Evolutionary conservation across 2,329 filamentous ascomycete species (phyloP), one percentile per base, ranked within the genome.

Genomic region (Cladosporium velox): DNA sequence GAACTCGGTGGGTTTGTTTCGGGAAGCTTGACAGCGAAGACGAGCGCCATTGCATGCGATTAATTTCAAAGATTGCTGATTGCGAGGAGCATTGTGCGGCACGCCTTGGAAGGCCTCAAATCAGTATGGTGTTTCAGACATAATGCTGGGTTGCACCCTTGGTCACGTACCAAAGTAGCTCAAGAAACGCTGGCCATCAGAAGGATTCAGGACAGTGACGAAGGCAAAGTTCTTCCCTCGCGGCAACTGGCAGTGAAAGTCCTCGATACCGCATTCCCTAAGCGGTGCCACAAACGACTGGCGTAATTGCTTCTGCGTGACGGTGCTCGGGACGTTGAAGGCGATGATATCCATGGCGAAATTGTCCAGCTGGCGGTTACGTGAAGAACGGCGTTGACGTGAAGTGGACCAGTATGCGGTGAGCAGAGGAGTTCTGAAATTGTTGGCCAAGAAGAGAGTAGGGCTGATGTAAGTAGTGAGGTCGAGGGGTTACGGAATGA

Each of bases 301-400:
- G 18, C 75, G 72, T 12, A 86, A 68, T 49, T 80, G 76, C 32
- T 80, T 76, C 18, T 79, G 74, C 11, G 80, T 84, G 32, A 78
- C 72, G 24, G 80, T 72, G 2, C 70, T 38, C 1, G 82, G 81
- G 0, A 86, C 70, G 59, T 79, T 79, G 14, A 73, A 72, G 11
- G 84, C 72, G 70, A 82, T 79, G 38, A 85, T 76, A 65, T 85
- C 82, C 83, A 85, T 84, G 67, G 24, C 7, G 24, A 14, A 21
- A 7, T n/a, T 4, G 28, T n/a, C 28, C 4, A 55, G 52, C 10
- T n/a, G n/a, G 7, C 21, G n/a, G 2, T 11, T n/a, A 5, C 10
- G 8, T 12, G 41, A 12, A 47, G 7, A 24, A 47, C 10, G 8
- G 3, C 41, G n/a, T 21, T 24, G 8, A 47, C 1, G 8, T 47